A percentile compares a stretch with the other conserved stretches of the same genome.
phyloP scores from a whole-genome alignment of 73 alveolate genomes.

The Blepharisma japonicum region DNA sequence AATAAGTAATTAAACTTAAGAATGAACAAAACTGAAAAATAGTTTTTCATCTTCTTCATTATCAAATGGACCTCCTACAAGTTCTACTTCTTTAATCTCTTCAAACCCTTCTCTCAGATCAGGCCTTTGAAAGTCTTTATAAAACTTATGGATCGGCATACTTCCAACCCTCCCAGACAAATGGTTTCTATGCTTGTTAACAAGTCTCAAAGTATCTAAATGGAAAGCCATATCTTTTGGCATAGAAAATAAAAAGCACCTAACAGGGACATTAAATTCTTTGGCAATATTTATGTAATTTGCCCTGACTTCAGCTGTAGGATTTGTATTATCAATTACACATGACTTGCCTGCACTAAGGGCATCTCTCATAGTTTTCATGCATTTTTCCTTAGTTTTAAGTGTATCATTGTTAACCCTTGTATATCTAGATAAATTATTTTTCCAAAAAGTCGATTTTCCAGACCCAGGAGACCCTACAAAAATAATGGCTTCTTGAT shows the following conservation, averaged over 20 bases:
- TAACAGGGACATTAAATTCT: conserved; percentile 67
- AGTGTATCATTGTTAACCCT: conserved; percentile 93
- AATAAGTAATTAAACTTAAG: background rate
- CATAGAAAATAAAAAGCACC: conserved; percentile 81
- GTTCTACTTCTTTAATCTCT: conserved; percentile 74
- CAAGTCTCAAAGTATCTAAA: conserved; percentile 78
- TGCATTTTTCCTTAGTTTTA: conserved; percentile 85
- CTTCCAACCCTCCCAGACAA: conserved; percentile 78
- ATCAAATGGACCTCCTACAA: conserved; percentile 94
- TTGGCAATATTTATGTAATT: conserved; percentile 77
- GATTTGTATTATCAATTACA: conserved; percentile 94
- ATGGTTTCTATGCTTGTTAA: conserved; percentile 82
- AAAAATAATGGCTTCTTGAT: conserved; percentile 60
- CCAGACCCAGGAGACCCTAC: conserved; percentile 98
- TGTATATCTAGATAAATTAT: conserved; percentile 70
- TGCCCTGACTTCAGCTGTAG: conserved; percentile 71
- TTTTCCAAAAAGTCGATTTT: conserved; percentile 88
- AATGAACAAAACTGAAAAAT: conserved; percentile 62
- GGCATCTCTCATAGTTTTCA: conserved; percentile 70
- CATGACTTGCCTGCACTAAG: conserved; percentile 74
- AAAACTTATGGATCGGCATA: conserved; percentile 89
- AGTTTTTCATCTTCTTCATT: conserved; percentile 85
- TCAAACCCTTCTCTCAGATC: conserved; percentile 77
- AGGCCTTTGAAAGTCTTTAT: conserved; percentile 82
- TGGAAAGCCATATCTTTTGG: conserved; percentile 87